Evolutionary conservation across 2,329 filamentous ascomycete genomes (phyloP).

Genomic region (Lachnellula subtilissima): DNA sequence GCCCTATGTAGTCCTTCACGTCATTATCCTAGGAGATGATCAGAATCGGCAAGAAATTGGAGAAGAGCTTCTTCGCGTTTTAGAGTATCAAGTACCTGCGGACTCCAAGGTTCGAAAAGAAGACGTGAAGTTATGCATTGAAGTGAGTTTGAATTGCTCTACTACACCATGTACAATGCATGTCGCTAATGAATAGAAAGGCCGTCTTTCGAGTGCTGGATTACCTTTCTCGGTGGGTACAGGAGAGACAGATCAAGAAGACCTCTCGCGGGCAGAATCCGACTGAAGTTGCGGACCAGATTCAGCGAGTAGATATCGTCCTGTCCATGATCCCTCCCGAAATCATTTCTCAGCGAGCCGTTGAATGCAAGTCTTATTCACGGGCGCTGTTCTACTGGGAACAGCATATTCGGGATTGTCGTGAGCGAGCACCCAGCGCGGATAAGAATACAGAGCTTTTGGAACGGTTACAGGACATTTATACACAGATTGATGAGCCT

Average conservation of each 20-base stretch:
- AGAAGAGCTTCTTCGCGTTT: conserved; percentile 68
- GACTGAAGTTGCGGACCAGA: conserved; percentile 42
- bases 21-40: conserved; percentile 67
- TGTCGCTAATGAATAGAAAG: conserved; percentile 40
- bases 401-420: conserved; percentile 67
- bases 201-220: conserved; percentile 87
- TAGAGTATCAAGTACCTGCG: conserved; percentile 52
- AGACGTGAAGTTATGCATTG: conserved; percentile 77
- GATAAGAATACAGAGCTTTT: conserved; percentile 62
- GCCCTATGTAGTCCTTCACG: conserved; percentile 80
- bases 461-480: conserved; percentile 83
- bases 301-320: conserved; percentile 66
- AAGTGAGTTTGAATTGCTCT: conserved; percentile 50
- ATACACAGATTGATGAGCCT: conserved; percentile 95
- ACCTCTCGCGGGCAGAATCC: conserved; percentile 10
- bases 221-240: conserved; percentile 86
- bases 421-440: conserved; percentile 19
- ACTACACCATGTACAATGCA: not conserved
- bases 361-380: conserved; percentile 92
- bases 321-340: conserved; percentile 65
- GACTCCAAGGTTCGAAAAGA: conserved; percentile 61
- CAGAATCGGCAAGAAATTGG: conserved; percentile 60
- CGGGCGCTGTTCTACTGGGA: conserved; percentile 93
- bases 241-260: conserved; percentile 48
- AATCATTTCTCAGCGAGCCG: conserved; percentile 72